These are phyloP conservation scores for Jaenimonas drosophilae DNA, from an alignment of 208 protist species.

Conservation along the genomic window DNA sequence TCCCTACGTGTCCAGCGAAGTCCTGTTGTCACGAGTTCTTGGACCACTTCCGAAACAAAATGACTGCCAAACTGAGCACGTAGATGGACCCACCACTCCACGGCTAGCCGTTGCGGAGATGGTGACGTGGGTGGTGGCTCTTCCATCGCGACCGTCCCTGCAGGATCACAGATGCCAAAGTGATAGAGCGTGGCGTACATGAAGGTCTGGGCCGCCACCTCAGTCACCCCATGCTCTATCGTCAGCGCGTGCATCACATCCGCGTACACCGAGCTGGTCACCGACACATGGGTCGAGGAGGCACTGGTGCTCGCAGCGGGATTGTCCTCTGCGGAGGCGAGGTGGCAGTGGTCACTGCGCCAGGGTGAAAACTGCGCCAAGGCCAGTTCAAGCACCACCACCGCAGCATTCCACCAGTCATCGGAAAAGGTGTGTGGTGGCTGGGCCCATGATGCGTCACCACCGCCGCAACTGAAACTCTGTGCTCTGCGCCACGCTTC, in stretches of 20 bases:
- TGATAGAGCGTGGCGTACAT: conserved; percentile 62
- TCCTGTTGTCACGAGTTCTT: conserved; percentile 24
- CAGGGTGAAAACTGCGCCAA: conserved; percentile 28
- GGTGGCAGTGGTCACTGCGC: conserved; percentile 14
- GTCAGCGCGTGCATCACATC: conserved; percentile 25
- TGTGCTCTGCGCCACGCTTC: no score
- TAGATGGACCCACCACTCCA: conserved; percentile 46
- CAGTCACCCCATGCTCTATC: conserved; percentile 10
- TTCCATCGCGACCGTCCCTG: no score
- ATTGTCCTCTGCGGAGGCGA: conserved; percentile 1
- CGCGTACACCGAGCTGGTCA: conserved; percentile 30
- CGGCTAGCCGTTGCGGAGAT: conserved; percentile 25
- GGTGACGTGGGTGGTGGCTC: conserved; percentile 1
- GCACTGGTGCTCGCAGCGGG: background rate
- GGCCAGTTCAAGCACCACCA: conserved; percentile 53
- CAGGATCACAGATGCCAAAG: conserved; percentile 5
- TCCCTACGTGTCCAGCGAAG: conserved; percentile 38
- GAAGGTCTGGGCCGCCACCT: conserved; percentile 48
- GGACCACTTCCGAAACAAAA: conserved; percentile 13
- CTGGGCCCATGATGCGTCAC: conserved; percentile 3
- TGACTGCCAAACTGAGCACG: conserved; percentile 12
- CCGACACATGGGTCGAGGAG: background rate
- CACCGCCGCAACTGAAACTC: background rate
- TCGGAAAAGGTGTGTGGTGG: conserved; percentile 41
- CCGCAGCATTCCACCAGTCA: conserved; percentile 70